Conservation (phyloP, 768 basidiomycete genomes). For the Tephrocybe rancida region DNA sequence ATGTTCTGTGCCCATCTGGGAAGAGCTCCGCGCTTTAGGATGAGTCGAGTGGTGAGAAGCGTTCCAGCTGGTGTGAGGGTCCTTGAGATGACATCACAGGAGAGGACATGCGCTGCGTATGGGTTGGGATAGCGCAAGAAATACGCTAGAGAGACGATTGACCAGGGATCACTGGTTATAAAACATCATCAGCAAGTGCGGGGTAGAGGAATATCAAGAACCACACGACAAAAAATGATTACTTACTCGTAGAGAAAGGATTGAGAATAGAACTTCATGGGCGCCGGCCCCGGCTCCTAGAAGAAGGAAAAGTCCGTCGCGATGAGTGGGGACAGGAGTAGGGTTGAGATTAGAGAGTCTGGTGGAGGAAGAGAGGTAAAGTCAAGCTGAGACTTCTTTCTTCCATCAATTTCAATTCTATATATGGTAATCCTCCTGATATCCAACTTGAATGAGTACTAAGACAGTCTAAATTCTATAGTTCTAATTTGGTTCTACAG, state of each 20-base stretch:
- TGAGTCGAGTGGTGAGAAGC: conserved; percentile 85
- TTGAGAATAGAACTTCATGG: conserved; percentile 61
- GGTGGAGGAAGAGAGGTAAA: conserved; percentile 11
- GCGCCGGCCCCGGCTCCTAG: conserved; percentile 30
- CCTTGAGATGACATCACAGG: conserved; percentile 94
- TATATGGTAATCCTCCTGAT: conserved; percentile 1
- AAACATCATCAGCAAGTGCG: conserved; percentile 16
- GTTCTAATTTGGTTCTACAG: too few relatives aligned
- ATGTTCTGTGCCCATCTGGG: conserved; percentile 91
- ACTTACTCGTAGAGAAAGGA: conserved; percentile 59
- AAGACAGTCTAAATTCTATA: neutral
- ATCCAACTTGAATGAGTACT: neutral
- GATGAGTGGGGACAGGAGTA: conserved; percentile 4
- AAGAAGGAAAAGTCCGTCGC: conserved; percentile 11
- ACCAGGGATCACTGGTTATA: conserved; percentile 80
- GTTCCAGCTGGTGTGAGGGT: conserved; percentile 71
- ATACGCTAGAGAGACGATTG: conserved; percentile 90
- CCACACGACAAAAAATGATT: neutral
- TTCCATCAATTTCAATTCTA: conserved; percentile 5
- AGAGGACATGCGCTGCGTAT: conserved; percentile 89
- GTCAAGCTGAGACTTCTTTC: conserved; percentile 16
- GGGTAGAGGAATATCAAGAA: neutral
- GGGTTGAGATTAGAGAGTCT: conserved; percentile 1
- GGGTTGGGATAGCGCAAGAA: conserved; percentile 97
- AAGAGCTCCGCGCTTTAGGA: conserved; percentile 89